These are phyloP conservation scores for Aquilaria yunnanensis DNA, from an alignment of 345 rosid species.

Conservation along the genomic window DNA sequence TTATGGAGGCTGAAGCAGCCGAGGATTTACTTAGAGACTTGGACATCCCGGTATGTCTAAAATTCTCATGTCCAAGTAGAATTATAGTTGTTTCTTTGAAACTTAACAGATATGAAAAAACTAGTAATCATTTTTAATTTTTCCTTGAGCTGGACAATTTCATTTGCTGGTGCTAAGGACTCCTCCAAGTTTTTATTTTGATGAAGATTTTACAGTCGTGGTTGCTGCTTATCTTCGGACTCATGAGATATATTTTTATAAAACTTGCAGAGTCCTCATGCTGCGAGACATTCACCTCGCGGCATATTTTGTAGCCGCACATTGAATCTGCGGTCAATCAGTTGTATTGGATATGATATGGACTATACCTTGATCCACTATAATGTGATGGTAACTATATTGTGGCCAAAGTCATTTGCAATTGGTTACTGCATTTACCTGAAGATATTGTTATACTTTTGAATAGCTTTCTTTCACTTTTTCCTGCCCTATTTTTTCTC, in stretches of 20 bases:
- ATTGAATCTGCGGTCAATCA: conserved; percentile 85
- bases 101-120: not conserved
- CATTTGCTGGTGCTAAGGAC: not conserved
- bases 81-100: not conserved
- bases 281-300: conserved; percentile 73
- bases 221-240: conserved; percentile 1
- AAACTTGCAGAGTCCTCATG: conserved; percentile 64
- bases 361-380: conserved; percentile 96
- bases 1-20: conserved; percentile 67
- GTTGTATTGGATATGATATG: conserved; percentile 98
- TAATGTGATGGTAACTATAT: conserved; percentile 63
- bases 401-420: conserved; percentile 1
- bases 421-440: not conserved
- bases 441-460: not conserved
- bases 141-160: not conserved
- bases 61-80: not conserved
- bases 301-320: conserved; percentile 97
- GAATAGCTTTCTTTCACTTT: not conserved
- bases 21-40: conserved; percentile 57
- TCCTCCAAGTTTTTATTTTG: not conserved
- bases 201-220: too few species aligned
- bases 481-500: not conserved
- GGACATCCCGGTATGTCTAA: conserved; percentile 59
- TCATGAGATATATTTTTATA: conserved; percentile 8
- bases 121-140: not conserved